Base-by-base conservation (phyloP, 306 rosid genomes). In the Dalbergia oliveri region DNA sequence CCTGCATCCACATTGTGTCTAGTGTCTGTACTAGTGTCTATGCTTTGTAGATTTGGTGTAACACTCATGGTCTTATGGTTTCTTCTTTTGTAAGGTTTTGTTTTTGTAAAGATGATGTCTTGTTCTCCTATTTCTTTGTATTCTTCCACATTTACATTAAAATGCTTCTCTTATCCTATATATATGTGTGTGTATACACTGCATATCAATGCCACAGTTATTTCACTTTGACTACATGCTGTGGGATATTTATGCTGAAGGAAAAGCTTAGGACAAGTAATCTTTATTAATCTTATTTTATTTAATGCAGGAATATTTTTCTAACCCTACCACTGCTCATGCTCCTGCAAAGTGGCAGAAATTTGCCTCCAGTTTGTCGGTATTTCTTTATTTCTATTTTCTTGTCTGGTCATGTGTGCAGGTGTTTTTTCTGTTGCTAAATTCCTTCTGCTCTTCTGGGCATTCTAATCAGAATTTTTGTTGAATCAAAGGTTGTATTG, bases 311-410 rank as follows among this genome's bases (percentile, higher is more conserved):
- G 99, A 94, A 85, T 83, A 86, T 62, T 94, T 94, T 86, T 92
- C 95, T 69, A 92, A 91, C 80, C 97, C 99, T 75, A 79, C 82
- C 79, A 66, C 92, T 45, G 73, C 73, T 78, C 88, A 88, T 67
- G 84, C 90, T 86, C 83, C 94, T 11, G 60, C 86, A 16, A 94
- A 89, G 97, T 94, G 99, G 99, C 91, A 88, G 85, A 94, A 90
- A 70, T 94, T 94, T 78, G 82, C 91, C 51, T 87, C 95, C 76
- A 85, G 93, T 83, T 91, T 94, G 86, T 81, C 69, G 94, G 99
- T 94, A 82, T 59, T 16, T 65, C 45, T 35, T 66, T 45, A 79
- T 72, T 85, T 41, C 19, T 44, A 15, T 34, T 75, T 73, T 50
- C 74, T 8, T 70, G 35, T 86, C 31, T 60, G 21, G 60, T 64